Evolutionary conservation across 768 basidiomycete species (phyloP).

Genomic region (Leucocoprinus birnbaumii): DNA sequence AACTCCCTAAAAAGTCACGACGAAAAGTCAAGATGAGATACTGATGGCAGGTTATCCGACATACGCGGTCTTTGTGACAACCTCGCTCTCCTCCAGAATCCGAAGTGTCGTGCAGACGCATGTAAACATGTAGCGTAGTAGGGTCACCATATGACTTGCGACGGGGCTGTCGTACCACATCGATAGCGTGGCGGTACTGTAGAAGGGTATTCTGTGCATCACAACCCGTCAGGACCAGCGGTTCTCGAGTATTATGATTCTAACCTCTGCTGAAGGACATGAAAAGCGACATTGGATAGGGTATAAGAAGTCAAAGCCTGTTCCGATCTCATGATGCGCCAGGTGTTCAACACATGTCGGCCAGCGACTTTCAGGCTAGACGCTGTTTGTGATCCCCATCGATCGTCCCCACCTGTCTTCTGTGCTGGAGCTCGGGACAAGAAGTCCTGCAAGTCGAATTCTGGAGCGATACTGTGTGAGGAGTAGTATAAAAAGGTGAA

Average conservation of each 20-base stretch:
- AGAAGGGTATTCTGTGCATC: constrained; percentile 66
- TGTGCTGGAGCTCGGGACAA: constrained; percentile 72
- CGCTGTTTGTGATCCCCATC: constrained; percentile 72
- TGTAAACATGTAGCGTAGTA: constrained; percentile 62
- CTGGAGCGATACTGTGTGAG: constrained; percentile 36
- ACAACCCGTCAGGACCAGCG: background rate
- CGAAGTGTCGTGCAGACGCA: constrained; percentile 72
- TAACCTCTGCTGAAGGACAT: constrained; percentile 74
- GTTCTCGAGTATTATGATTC: constrained; percentile 7
- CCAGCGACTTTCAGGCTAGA: constrained; percentile 85
- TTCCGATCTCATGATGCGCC: constrained; percentile 90
- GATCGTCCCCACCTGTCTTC: constrained; percentile 39
- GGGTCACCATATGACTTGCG: constrained; percentile 49
- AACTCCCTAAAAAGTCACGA: constrained; percentile 70
- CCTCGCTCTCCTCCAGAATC: constrained; percentile 77
- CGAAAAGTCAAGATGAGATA: background rate
- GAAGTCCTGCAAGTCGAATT: constrained; percentile 66
- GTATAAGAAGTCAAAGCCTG: constrained; percentile 75
- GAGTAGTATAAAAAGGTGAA: background rate
- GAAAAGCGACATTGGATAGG: constrained; percentile 87
- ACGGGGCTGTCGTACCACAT: constrained; percentile 63
- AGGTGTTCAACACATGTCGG: constrained; percentile 88
- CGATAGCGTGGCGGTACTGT: constrained; percentile 58
- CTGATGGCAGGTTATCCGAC: constrained; percentile 20
- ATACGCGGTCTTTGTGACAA: constrained; percentile 89